Percentiles rank a stretch among this genome's conserved stretches.
Evolutionary conservation across 2,329 filamentous ascomycete genomes (phyloP).

Genomic region (Rhynchosporium secalis): DNA sequence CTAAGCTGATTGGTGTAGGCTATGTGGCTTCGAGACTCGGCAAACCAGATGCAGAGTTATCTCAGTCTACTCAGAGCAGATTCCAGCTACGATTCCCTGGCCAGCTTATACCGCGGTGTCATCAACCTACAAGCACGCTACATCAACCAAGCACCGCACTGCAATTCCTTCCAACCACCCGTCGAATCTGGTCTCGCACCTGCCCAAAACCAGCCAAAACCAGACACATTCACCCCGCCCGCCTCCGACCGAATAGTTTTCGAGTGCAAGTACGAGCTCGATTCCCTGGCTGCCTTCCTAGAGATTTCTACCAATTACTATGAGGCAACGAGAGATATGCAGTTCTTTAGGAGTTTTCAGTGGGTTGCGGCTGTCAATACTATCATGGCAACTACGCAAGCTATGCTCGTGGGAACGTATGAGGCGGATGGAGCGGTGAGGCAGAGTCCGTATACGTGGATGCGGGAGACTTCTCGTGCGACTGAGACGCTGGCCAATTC

Average conservation of each 20-base stretch:
- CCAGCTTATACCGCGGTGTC: conserved; percentile 66
- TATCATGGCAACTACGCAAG: conserved; percentile 66
- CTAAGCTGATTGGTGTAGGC: conserved; percentile 76
- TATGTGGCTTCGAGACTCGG: conserved; percentile 86
- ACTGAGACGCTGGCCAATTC: conserved; percentile 79
- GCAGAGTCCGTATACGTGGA: conserved; percentile 70
- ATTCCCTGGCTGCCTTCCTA: conserved; percentile 85
- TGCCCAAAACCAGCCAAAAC: conserved; percentile 57
- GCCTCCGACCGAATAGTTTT: conserved; percentile 74
- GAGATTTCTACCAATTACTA: conserved; percentile 80
- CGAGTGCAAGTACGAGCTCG: conserved; percentile 95
- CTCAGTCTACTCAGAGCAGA: conserved; percentile 59
- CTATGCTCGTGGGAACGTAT: conserved; percentile 76
- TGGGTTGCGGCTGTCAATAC: conserved; percentile 74
- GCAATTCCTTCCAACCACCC: conserved; percentile 88
- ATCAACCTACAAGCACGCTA: conserved; percentile 73
- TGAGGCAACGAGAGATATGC: conserved; percentile 67
- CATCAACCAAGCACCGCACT: conserved; percentile 71
- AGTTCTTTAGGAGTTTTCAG: conserved; percentile 69
- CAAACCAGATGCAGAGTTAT: conserved; percentile 73
- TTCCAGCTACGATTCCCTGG: conserved; percentile 57
- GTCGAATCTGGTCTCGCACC: conserved; percentile 67
- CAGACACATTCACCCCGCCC: conserved; percentile 65
- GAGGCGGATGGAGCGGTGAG: conserved; percentile 56
- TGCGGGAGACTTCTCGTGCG: conserved; percentile 67